These are phyloP conservation scores for Parasitella parasitica DNA, from an alignment of 371 early-diverging fungal species.

Conservation along the genomic window DNA sequence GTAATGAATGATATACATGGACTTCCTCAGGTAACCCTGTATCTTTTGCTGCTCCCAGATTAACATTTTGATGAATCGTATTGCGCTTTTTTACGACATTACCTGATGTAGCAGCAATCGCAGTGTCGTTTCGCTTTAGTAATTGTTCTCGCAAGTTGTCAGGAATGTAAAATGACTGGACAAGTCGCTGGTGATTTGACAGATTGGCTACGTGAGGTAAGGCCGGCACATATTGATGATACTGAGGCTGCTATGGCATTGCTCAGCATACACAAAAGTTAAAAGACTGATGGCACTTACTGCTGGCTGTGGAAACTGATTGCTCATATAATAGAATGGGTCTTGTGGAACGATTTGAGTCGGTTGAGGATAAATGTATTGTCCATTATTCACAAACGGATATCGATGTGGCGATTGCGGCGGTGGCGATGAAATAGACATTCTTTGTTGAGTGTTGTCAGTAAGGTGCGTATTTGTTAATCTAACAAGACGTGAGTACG, in stretches of 20 bases:
- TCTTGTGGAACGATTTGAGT: conserved; percentile 9
- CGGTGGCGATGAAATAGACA: neutral
- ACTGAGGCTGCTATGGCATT: conserved; percentile 54
- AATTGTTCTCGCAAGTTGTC: conserved; percentile 81
- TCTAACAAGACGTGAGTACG: no score
- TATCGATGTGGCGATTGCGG: neutral
- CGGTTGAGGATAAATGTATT: neutral
- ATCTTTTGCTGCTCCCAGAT: conserved; percentile 42
- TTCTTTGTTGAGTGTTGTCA: neutral
- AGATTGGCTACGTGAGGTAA: conserved; percentile 73
- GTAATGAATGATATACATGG: conserved; percentile 77
- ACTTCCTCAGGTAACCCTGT: conserved; percentile 70
- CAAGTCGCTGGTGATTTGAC: conserved; percentile 72
- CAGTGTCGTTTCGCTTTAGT: conserved; percentile 65
- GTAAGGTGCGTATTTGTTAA: neutral
- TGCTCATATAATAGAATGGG: conserved; percentile 37
- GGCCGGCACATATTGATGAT: conserved; percentile 74
- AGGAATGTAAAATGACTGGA: conserved; percentile 80
- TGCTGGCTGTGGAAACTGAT: neutral
- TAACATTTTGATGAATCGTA: no score
- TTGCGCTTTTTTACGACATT: no score
- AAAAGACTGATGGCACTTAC: neutral
- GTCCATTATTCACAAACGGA: neutral
- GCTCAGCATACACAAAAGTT: no score
- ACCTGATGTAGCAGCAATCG: conserved; percentile 35